Evolutionary conservation across 2,329 filamentous ascomycete genomes (phyloP).

Genomic region (Fusarium chlamydosporum): DNA sequence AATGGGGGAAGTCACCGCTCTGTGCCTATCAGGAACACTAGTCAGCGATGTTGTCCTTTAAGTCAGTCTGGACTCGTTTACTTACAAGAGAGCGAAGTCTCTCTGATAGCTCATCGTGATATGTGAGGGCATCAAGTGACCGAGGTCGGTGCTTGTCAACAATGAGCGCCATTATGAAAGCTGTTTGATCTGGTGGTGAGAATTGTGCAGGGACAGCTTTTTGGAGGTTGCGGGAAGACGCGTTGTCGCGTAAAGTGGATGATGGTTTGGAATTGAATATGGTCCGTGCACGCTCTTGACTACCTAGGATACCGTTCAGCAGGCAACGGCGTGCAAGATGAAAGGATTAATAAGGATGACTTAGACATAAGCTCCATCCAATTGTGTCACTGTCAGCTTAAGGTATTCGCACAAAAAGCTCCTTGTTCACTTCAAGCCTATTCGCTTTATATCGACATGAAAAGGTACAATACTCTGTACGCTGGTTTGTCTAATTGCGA

Average conservation of each 20-base stretch:
- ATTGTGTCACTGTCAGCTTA: background rate
- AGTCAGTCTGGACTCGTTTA: conserved; percentile 61
- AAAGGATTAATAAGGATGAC: background rate
- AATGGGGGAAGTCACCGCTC: conserved; percentile 97
- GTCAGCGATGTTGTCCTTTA: conserved; percentile 18
- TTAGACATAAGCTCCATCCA: background rate
- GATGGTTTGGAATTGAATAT: conserved; percentile 23
- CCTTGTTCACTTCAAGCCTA: too few relatives aligned
- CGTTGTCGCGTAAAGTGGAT: conserved; percentile 59
- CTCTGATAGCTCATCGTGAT: conserved; percentile 89
- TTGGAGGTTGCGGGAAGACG: conserved; percentile 50
- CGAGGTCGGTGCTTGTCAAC: conserved; percentile 81
- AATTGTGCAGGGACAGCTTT: conserved; percentile 44
- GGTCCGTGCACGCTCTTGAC: conserved; percentile 42
- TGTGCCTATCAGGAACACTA: conserved; percentile 75
- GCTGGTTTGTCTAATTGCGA: background rate
- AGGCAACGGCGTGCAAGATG: conserved; percentile 34
- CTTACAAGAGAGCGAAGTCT: conserved; percentile 87
- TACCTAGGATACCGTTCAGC: conserved; percentile 24
- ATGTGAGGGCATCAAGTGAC: conserved; percentile 83
- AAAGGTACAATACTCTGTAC: background rate
- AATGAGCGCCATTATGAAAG: conserved; percentile 72
- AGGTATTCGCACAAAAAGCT: too few relatives aligned
- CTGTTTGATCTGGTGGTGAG: conserved; percentile 28
- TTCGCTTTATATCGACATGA: background rate